phyloP scores from a whole-genome alignment of 495 filamentous ascomycete genomes.

The Pyrenopolyporus hunteri region DNA sequence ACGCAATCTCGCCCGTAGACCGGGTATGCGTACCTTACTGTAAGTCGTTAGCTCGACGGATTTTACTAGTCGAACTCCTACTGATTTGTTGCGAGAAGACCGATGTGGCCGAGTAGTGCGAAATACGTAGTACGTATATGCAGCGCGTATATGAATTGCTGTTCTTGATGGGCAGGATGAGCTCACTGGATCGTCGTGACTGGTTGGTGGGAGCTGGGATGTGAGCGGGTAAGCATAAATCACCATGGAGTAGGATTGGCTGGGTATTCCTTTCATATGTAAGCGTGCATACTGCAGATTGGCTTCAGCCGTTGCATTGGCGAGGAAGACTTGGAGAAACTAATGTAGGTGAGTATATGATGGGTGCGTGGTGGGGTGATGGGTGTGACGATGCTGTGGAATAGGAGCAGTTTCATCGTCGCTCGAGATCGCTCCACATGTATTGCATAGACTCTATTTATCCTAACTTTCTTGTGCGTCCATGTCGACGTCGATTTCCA shows the following conservation, averaged over 20 bases:
- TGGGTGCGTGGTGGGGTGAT: slow-evolving; percentile 35
- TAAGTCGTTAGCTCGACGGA: slow-evolving; percentile 16
- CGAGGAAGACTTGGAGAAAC: slow-evolving; percentile 24
- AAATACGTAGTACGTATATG: slow-evolving; percentile 1
- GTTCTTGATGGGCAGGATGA: slow-evolving; percentile 25
- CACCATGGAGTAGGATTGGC: slow-evolving; percentile 27
- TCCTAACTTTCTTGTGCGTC: slow-evolving; percentile 18
- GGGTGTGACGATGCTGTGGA: slow-evolving; percentile 29
- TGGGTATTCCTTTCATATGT: slow-evolving; percentile 15
- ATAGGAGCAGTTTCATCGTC: slow-evolving; percentile 21
- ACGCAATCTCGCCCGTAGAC: slow-evolving; percentile 7
- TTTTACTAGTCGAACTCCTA: slow-evolving; percentile 10
- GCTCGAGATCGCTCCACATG: slow-evolving; percentile 31
- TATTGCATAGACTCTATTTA: slow-evolving; percentile 3
- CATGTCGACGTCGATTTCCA: slow-evolving; percentile 2
- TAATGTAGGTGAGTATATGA: slow-evolving; percentile 2
- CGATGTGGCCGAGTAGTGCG: slow-evolving; percentile 12
- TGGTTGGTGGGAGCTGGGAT: slow-evolving; percentile 20
- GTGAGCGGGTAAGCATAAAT: slow-evolving; percentile 18
- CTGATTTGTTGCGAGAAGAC: slow-evolving; percentile 7
- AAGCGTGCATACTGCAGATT: slow-evolving; percentile 24
- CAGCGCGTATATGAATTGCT: slow-evolving; percentile 33
- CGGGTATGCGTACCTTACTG: slow-evolving; percentile 7
- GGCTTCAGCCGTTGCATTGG: slow-evolving; percentile 31
- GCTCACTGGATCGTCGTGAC: slow-evolving; percentile 2